A percentile compares a stretch with the other conserved stretches of the same genome.
Evolutionary conservation across 2,329 filamentous ascomycete species (phyloP).

Genomic region (Penicillium sp.): DNA sequence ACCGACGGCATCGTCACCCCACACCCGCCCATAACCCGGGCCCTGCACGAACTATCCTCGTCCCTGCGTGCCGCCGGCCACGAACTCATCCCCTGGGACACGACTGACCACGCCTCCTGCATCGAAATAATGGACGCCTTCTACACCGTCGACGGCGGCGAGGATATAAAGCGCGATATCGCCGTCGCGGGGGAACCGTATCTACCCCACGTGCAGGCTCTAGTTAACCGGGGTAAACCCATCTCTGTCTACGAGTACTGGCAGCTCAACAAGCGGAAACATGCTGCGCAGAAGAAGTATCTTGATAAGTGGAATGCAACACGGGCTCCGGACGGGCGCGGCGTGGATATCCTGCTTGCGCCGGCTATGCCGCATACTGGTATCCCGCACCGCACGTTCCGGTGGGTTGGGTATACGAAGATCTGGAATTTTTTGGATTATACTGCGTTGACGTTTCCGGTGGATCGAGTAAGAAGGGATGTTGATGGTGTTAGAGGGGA

Average conservation of each 20-base stretch:
- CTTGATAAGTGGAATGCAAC: constrained; percentile 60
- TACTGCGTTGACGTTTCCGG: constrained; percentile 59
- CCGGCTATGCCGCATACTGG: constrained; percentile 64
- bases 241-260: constrained; percentile 68
- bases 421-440: constrained; percentile 67
- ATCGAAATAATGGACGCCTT: constrained; percentile 63
- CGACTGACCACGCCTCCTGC: constrained; percentile 54
- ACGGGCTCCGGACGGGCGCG: constrained; percentile 48
- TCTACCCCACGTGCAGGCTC: constrained; percentile 59
- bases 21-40: constrained; percentile 56
- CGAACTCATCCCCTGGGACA: constrained; percentile 57
- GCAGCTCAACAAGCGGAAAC: constrained; percentile 65
- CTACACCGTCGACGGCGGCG: constrained; percentile 64
- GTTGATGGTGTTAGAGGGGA: constrained; percentile 42
- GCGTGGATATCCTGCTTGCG: constrained; percentile 59
- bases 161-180: constrained; percentile 62
- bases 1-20: constrained; percentile 59
- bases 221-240: constrained; percentile 55
- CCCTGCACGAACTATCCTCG: constrained; percentile 40
- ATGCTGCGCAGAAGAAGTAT: constrained; percentile 56
- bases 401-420: constrained; percentile 62
- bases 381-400: constrained; percentile 46
- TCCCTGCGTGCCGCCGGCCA: constrained; percentile 54
- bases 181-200: constrained; percentile 60
- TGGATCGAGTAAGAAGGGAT: constrained; percentile 49